Conservation (phyloP, 257 asterid genomes). For the Solanum chiquidenum region DNA sequence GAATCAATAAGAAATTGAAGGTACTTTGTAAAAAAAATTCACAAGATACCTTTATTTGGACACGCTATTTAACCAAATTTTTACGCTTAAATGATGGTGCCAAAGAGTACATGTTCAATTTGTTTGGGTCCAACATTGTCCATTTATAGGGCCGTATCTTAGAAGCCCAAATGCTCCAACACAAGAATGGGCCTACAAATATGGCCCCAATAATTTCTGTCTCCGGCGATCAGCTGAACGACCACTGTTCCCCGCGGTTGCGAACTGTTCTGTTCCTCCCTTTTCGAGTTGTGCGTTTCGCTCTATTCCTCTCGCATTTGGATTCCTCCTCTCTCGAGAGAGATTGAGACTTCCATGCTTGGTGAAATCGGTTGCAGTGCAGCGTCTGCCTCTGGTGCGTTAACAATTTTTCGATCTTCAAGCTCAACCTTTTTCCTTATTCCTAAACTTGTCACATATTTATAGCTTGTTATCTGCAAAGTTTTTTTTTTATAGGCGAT, state of each 20-base stretch:
- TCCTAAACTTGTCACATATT: not conserved
- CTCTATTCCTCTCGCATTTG: not conserved
- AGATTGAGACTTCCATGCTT: not conserved
- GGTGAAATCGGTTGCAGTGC: not conserved
- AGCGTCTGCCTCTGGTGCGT: not conserved
- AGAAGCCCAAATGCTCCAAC: not conserved
- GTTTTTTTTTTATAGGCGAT: not conserved
- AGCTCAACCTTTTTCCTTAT: not conserved
- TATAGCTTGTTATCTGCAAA: not conserved
- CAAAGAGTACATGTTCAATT: not conserved
- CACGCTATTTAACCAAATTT: not conserved
- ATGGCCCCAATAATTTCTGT: not conserved
- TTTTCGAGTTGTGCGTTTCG: not conserved
- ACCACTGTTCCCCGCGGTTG: not conserved
- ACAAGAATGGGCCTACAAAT: not conserved
- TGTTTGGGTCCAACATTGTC: not conserved
- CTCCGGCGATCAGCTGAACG: not conserved
- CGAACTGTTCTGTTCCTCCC: not conserved
- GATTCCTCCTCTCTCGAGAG: not conserved
- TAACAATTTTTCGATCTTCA: not conserved
- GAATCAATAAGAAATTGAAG: not conserved
- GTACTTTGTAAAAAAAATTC: not conserved
- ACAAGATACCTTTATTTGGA: not conserved
- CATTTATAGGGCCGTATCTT: not conserved
- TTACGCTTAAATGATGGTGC: not conserved